Evolutionary conservation across 2,329 filamentous ascomycete genomes (phyloP).

Genomic region (Fusarium redolens): DNA sequence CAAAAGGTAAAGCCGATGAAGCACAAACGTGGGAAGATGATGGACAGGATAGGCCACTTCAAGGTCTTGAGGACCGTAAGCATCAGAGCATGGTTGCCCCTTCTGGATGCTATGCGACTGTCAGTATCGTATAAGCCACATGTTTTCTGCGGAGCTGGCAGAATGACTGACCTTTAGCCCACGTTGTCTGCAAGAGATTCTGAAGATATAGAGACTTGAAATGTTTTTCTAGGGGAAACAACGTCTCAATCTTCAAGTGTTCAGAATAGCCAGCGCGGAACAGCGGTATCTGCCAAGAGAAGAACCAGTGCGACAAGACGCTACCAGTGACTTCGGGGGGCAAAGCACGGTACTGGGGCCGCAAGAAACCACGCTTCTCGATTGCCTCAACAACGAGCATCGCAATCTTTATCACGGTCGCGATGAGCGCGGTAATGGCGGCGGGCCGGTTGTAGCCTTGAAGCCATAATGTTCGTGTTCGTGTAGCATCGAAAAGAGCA

Average conservation of each 20-base stretch:
- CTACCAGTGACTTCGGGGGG: conserved; percentile 20
- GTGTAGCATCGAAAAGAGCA: conserved; percentile 17
- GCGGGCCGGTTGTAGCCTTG: conserved; percentile 21
- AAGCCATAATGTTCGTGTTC: conserved; percentile 34
- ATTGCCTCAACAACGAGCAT: conserved; percentile 16
- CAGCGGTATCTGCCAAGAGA: conserved; percentile 29
- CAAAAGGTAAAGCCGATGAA: conserved; percentile 36
- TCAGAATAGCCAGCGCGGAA: conserved; percentile 29
- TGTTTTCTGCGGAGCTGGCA: accelerated
- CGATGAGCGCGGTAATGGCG: conserved; percentile 13
- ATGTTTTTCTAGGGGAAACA: conserved; percentile 28
- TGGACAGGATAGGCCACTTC: conserved; percentile 14
- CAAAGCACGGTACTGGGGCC: conserved; percentile 12
- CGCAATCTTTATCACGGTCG: conserved; percentile 18
- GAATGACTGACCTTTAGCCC: conserved; percentile 10
- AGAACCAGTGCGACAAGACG: conserved; percentile 31
- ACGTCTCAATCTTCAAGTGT: conserved; percentile 7
- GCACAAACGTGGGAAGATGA: conserved; percentile 26
- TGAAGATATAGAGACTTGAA: conserved; percentile 32
- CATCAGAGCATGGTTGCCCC: conserved; percentile 7
- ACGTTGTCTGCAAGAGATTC: conserved; percentile 10
- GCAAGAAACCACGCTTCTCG: conserved; percentile 27
- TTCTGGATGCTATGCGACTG: background rate
- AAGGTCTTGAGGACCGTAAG: conserved; percentile 10
- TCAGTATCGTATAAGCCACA: background rate